Conservation (phyloP, 768 basidiomycete genomes). For the Pleurotus ostreatus region DNA sequence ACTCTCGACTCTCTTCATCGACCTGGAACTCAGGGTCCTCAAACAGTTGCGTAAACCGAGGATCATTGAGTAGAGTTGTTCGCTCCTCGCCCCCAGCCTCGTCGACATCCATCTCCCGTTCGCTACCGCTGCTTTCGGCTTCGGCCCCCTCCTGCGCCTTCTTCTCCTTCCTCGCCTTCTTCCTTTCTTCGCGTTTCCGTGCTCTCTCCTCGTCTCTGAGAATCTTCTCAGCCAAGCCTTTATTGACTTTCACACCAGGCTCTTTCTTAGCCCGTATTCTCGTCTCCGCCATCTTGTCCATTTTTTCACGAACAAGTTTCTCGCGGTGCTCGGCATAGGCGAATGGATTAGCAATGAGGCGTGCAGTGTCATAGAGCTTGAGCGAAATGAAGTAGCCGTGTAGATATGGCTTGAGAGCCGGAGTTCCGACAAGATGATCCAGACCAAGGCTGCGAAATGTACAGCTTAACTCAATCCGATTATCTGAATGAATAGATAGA, state of each 20-base stretch:
- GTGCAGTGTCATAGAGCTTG: constrained; percentile 93
- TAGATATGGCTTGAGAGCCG: constrained; percentile 98
- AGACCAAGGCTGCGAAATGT: constrained; percentile 69
- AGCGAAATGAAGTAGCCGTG: constrained; percentile 98
- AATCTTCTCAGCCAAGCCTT: constrained; percentile 84
- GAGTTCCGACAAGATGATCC: constrained; percentile 91
- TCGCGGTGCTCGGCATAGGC: constrained; percentile 94
- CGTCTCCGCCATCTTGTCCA: constrained; percentile 91
- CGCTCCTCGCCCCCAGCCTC: constrained; percentile 20
- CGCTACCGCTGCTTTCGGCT: constrained; percentile 28
- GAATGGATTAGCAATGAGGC: constrained; percentile 94
- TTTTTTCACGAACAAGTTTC: constrained; percentile 78
- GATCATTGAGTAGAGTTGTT: constrained; percentile 68
- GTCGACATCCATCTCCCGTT: constrained; percentile 29
- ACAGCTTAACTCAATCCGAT: neutral
- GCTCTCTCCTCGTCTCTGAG: constrained; percentile 60
- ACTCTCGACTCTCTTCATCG: constrained; percentile 86
- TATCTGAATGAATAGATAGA: constrained; percentile 3
- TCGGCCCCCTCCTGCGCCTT: constrained; percentile 32
- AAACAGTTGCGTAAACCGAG: constrained; percentile 88
- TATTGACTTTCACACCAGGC: constrained; percentile 64
- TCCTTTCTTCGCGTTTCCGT: constrained; percentile 51
- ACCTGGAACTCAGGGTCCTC: constrained; percentile 89
- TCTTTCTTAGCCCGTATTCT: constrained; percentile 85
- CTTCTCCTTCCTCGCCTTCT: constrained; percentile 40